Conservation (phyloP, 306 rosid species). For the Abrus precatorius region DNA sequence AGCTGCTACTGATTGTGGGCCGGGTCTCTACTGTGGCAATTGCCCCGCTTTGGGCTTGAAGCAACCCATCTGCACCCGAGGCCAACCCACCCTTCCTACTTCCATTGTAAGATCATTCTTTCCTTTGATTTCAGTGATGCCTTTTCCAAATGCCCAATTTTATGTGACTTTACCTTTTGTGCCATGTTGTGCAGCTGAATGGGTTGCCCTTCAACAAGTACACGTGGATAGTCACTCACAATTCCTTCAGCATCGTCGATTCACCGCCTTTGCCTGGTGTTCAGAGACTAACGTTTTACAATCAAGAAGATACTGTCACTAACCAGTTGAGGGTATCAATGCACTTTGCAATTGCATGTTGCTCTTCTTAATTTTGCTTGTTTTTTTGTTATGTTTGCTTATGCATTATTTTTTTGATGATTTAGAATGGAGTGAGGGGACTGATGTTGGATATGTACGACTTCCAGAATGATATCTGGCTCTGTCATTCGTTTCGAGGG, state of each 20-base stretch:
- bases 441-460: slow-evolving; percentile 99
- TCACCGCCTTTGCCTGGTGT: slow-evolving; percentile 81
- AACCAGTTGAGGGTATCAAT: slow-evolving; percentile 79
- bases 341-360: slow-evolving; percentile 39
- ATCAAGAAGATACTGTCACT: slow-evolving; percentile 94
- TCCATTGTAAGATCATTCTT: slow-evolving; percentile 58
- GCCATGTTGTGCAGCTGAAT: slow-evolving; percentile 63
- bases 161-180: slow-evolving; percentile 31
- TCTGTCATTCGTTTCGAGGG: slow-evolving; percentile 93
- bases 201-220: slow-evolving; percentile 95
- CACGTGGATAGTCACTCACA: slow-evolving; percentile 94
- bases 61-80: slow-evolving; percentile 87
- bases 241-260: slow-evolving; percentile 94
- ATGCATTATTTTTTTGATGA: slow-evolving; percentile 23
- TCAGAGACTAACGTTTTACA: slow-evolving; percentile 90
- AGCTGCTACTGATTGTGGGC: slow-evolving; percentile 74
- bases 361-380: not conserved
- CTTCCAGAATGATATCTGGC: slow-evolving; percentile 94
- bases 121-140: not conserved
- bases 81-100: slow-evolving; percentile 73
- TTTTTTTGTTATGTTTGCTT: not conserved
- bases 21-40: slow-evolving; percentile 90
- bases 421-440: slow-evolving; percentile 98
- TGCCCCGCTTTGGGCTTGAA: slow-evolving; percentile 80
- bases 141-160: not conserved